Percentiles rank a stretch among this genome's conserved stretches.
Evolutionary conservation across 192 early-diverging fungal genomes (phyloP).

Genomic region (Helicostylum pulchrum): DNA sequence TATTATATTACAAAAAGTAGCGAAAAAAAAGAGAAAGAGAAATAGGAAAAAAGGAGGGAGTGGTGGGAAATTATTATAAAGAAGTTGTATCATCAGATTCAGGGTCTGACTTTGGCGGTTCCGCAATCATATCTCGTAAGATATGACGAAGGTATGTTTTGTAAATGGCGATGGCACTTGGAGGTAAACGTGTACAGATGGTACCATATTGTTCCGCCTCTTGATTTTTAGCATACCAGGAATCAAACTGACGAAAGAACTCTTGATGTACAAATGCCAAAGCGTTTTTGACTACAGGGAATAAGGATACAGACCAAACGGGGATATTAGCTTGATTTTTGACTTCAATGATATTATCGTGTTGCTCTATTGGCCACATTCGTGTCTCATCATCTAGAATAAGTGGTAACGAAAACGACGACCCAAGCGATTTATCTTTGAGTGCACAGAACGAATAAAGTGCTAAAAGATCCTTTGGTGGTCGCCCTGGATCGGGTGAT

Average conservation of each 20-base stretch:
- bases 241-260: conserved; percentile 62
- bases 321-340: conserved; percentile 46
- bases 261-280: conserved; percentile 52
- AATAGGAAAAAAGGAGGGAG: too few relatives aligned
- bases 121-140: conserved; percentile 48
- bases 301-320: conserved; percentile 66
- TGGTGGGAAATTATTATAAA: too few relatives aligned
- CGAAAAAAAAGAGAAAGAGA: too few relatives aligned
- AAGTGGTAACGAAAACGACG: conserved; percentile 49
- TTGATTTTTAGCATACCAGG: conserved; percentile 44
- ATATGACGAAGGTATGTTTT: conserved; percentile 44
- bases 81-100: too few relatives aligned
- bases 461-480: conserved; percentile 68
- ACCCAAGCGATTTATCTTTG: conserved; percentile 41
- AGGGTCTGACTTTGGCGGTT: not conserved
- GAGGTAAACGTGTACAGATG: conserved; percentile 32
- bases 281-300: conserved; percentile 58
- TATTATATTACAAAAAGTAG: too few relatives aligned
- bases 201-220: conserved; percentile 31
- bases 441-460: conserved; percentile 62
- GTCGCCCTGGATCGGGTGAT: conserved; percentile 42
- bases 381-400: conserved; percentile 68
- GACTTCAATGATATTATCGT: conserved; percentile 75
- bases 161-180: conserved; percentile 44
- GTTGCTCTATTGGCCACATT: conserved; percentile 74